Percentiles rank a stretch among this genome's conserved stretches.
These are phyloP conservation scores for Globisporangium camurandrum DNA, from an alignment of 352 stramenopile species.

Conservation along the genomic window DNA sequence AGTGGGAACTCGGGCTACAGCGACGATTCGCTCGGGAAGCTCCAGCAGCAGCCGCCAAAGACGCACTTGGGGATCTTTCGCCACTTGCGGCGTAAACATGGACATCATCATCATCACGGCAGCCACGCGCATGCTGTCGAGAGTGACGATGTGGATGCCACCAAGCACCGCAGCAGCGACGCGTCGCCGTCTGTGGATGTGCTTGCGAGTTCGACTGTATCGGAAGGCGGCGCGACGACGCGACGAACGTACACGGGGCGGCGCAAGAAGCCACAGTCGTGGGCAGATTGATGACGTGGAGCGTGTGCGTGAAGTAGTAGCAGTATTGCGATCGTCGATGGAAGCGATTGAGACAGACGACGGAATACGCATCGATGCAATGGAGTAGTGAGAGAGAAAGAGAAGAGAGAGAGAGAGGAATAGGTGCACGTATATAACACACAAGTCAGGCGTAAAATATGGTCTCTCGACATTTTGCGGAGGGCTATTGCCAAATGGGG, in stretches of 20 bases:
- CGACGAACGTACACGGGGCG: slow-evolving; percentile 57
- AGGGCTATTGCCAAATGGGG: too few relatives aligned
- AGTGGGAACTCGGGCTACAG: slow-evolving; percentile 33
- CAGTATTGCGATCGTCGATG: too few relatives aligned
- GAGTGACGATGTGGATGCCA: slow-evolving; percentile 14
- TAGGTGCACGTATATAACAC: too few relatives aligned
- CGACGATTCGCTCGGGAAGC: slow-evolving; percentile 17
- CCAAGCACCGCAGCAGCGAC: slow-evolving; percentile 24
- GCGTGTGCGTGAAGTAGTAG: too few relatives aligned
- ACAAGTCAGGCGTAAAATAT: too few relatives aligned
- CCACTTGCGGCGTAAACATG: slow-evolving; percentile 29
- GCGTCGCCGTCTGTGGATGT: slow-evolving; percentile 15
- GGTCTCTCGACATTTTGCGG: too few relatives aligned
- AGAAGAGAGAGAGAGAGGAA: too few relatives aligned
- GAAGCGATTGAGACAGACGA: neutral
- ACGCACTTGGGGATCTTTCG: slow-evolving; percentile 28
- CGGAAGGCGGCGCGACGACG: slow-evolving; percentile 21
- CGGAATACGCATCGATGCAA: too few relatives aligned
- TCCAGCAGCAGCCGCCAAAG: slow-evolving; percentile 20
- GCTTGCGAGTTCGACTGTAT: slow-evolving; percentile 26
- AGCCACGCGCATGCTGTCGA: too few relatives aligned
- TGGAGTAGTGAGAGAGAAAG: too few relatives aligned
- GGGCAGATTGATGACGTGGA: slow-evolving; percentile 43
- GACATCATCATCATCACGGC: too few relatives aligned
- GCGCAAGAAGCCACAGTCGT: slow-evolving; percentile 72